Conservation (phyloP, 805 yeast species). For the Saccharomycopsis amapae region DNA sequence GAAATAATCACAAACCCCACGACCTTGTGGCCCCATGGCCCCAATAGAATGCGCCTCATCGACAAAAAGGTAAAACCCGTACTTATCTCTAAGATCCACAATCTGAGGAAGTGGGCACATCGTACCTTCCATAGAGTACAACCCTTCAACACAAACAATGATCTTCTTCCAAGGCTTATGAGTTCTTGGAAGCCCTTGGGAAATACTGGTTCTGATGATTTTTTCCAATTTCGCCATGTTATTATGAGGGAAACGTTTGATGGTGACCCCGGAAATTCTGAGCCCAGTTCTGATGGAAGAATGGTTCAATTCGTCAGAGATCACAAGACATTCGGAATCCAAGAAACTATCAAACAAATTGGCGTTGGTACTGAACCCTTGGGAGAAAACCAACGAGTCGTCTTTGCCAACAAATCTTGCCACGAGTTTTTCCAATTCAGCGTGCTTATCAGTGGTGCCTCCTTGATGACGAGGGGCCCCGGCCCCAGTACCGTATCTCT, state of each 20-base stretch:
- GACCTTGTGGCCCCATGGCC: conserved; percentile 92
- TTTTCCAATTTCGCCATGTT: conserved; percentile 77
- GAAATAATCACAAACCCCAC: conserved; percentile 93
- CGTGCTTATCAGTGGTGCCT: conserved; percentile 74
- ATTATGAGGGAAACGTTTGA: conserved; percentile 87
- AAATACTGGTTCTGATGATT: conserved; percentile 72
- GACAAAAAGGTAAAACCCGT: conserved; percentile 82
- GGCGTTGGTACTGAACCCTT: conserved; percentile 97
- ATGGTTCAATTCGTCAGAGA: conserved; percentile 92
- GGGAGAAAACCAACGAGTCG: conserved; percentile 76
- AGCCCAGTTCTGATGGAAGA: conserved; percentile 95
- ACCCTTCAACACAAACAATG: conserved; percentile 82
- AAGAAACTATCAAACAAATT: conserved; percentile 75
- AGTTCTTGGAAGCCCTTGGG: conserved; percentile 90
- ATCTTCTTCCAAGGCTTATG: conserved; percentile 95
- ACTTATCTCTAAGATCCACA: conserved; percentile 68
- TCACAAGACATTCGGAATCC: conserved; percentile 81
- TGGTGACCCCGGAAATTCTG: conserved; percentile 86
- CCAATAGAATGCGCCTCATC: conserved; percentile 99
- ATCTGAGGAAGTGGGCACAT: conserved; percentile 73
- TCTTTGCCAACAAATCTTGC: conserved; percentile 90
- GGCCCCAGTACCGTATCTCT: conserved; percentile 67
- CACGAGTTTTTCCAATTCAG: conserved; percentile 63
- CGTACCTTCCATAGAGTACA: conserved; percentile 91
- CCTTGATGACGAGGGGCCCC: conserved; percentile 69